Percentiles rank a stretch among this genome's conserved stretches.
Evolutionary conservation across 2,329 filamentous ascomycete genomes (phyloP).

Genomic region (Arthrobotrys sphaeroides): DNA sequence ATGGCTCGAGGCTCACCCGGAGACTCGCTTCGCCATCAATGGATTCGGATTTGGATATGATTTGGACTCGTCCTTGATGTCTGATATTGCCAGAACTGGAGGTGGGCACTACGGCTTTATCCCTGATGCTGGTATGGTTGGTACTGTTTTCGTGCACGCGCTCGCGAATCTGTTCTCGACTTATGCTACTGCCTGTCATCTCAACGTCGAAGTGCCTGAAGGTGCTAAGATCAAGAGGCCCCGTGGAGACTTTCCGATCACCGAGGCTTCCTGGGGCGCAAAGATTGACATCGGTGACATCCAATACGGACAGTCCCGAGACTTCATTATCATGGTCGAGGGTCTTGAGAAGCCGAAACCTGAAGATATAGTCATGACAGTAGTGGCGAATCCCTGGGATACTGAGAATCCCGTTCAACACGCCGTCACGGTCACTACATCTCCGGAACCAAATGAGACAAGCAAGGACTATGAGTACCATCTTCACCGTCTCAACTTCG

Average conservation of each 20-base stretch:
- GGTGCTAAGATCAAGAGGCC: constrained; percentile 56
- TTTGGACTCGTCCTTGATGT: constrained; percentile 67
- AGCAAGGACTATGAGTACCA: constrained; percentile 44
- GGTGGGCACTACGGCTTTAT: constrained; percentile 71
- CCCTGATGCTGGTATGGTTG: constrained; percentile 71
- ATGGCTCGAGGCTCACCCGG: constrained; percentile 57
- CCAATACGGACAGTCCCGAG: constrained; percentile 71
- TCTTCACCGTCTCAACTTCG: constrained; percentile 39
- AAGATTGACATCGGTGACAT: constrained; percentile 63
- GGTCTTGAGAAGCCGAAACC: constrained; percentile 19
- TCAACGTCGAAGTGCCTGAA: constrained; percentile 60
- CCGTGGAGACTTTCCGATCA: constrained; percentile 61
- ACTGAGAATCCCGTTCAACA: constrained; percentile 34
- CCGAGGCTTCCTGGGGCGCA: constrained; percentile 42
- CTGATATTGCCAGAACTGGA: constrained; percentile 69
- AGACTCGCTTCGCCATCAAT: constrained; percentile 59
- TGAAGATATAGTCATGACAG: constrained; percentile 58
- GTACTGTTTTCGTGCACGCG: constrained; percentile 71
- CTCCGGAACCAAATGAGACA: constrained; percentile 18
- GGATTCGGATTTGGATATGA: constrained; percentile 68
- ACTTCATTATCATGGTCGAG: constrained; percentile 61
- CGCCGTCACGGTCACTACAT: constrained; percentile 21
- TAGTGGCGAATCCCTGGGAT: constrained; percentile 54
- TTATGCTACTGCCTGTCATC: constrained; percentile 64
- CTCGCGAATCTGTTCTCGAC: constrained; percentile 71